Conservation (phyloP, 306 rosid genomes). For the Myrica gale region DNA sequence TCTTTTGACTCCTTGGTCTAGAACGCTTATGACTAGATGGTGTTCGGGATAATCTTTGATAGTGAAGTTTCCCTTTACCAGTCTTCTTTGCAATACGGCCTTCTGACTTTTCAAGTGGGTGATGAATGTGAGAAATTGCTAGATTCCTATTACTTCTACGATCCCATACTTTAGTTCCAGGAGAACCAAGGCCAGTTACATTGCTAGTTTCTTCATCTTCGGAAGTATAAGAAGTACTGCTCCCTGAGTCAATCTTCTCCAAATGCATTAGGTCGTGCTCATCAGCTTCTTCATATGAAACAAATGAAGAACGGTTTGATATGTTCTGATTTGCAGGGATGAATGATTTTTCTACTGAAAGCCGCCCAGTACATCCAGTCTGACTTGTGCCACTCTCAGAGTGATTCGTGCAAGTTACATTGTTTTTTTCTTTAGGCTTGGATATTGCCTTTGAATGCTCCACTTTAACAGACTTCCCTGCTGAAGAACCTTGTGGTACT, state of each 20-base stretch:
- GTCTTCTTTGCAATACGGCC: constrained; percentile 50
- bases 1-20: constrained; percentile 47
- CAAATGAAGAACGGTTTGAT: constrained; percentile 31
- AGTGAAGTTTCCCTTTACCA: constrained; percentile 50
- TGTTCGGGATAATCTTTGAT: constrained; percentile 45
- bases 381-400: constrained; percentile 41
- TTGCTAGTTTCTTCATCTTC: constrained; percentile 69
- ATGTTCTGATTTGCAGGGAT: constrained; percentile 36
- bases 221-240: constrained; percentile 72
- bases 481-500: constrained; percentile 38
- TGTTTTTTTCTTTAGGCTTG: constrained; percentile 45
- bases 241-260: constrained; percentile 57
- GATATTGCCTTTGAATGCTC: constrained; percentile 41
- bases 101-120: constrained; percentile 83
- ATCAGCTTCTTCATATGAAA: constrained; percentile 46
- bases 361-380: constrained; percentile 39
- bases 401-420: constrained; percentile 38
- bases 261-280: constrained; percentile 36
- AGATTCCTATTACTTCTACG: constrained; percentile 76
- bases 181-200: constrained; percentile 89
- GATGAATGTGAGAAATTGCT: constrained; percentile 74
- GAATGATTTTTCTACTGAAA: constrained; percentile 32
- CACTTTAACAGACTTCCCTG: constrained; percentile 40
- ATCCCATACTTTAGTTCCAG: constrained; percentile 96
- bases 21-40: constrained; percentile 68